phyloP scores from a whole-genome alignment of 495 filamentous ascomycete species.

The Rhypophila decipiens region DNA sequence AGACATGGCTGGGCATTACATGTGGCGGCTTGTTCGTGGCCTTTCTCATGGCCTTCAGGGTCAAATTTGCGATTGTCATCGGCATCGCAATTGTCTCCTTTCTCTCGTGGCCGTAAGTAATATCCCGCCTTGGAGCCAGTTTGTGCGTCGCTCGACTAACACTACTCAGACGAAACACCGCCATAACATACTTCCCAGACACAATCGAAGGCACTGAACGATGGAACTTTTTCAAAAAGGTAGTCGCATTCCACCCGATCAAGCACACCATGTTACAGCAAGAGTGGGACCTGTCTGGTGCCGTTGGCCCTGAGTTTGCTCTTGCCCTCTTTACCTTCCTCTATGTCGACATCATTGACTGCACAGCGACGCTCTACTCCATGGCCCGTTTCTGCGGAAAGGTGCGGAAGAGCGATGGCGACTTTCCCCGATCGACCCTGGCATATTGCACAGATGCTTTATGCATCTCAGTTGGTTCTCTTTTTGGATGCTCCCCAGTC shows the following conservation, averaged over 20 bases:
- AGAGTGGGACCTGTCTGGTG: conserved; percentile 55
- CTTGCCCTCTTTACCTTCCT: conserved; percentile 78
- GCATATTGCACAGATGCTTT: conserved; percentile 61
- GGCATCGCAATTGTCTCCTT: conserved; percentile 78
- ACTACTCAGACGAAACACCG: conserved; percentile 48
- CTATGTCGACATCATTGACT: conserved; percentile 75
- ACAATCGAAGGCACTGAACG: conserved; percentile 54
- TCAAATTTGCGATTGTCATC: conserved; percentile 75
- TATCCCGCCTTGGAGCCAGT: background rate
- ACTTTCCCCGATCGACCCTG: conserved; percentile 62
- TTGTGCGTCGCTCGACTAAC: background rate
- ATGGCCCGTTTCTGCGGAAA: conserved; percentile 74
- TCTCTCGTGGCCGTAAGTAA: conserved; percentile 65
- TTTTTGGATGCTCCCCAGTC: conserved; percentile 69
- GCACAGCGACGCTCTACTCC: conserved; percentile 63
- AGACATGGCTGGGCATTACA: conserved; percentile 74
- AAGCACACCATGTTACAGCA: conserved; percentile 55
- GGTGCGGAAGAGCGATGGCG: conserved; percentile 47
- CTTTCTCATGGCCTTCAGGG: conserved; percentile 70
- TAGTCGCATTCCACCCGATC: conserved; percentile 74
- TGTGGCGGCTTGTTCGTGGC: conserved; percentile 70
- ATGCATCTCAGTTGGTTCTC: conserved; percentile 71
- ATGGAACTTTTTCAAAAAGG: conserved; percentile 73
- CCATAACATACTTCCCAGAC: conserved; percentile 74
- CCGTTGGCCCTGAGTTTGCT: conserved; percentile 54